These are phyloP conservation scores for Candida dajiaensis DNA, from an alignment of 805 yeast species.

Conservation along the genomic window DNA sequence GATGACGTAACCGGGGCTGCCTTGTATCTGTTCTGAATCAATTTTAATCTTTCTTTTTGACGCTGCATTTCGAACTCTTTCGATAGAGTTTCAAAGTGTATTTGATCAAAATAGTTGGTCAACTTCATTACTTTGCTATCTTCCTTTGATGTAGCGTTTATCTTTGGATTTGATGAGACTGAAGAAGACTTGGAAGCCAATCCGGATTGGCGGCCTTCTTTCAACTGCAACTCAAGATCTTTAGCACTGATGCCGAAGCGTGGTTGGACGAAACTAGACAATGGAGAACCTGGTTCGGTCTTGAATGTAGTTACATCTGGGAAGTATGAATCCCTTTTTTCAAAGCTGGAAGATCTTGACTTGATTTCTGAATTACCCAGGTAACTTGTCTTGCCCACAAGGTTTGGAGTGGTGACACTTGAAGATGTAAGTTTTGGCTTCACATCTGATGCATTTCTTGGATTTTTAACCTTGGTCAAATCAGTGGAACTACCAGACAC, in stretches of 20 bases:
- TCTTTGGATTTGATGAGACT: slow-evolving; percentile 3
- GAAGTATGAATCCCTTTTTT: not conserved
- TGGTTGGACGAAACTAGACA: slow-evolving; percentile 1
- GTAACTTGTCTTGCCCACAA: not conserved
- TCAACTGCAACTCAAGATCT: slow-evolving; percentile 22
- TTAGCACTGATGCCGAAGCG: slow-evolving; percentile 22
- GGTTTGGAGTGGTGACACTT: not conserved
- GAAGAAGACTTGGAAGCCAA: slow-evolving; percentile 4
- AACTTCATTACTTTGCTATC: slow-evolving; percentile 53
- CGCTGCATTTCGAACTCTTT: slow-evolving; percentile 84
- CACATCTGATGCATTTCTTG: not conserved
- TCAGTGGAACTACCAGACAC: slow-evolving; percentile 1
- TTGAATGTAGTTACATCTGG: not conserved
- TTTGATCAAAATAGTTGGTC: slow-evolving; percentile 62
- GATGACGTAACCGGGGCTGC: slow-evolving; percentile 69
- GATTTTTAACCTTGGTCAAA: not conserved
- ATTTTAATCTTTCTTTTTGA: slow-evolving; percentile 64
- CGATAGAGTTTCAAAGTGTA: slow-evolving; percentile 76
- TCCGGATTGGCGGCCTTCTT: slow-evolving; percentile 23
- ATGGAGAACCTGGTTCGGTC: not conserved
- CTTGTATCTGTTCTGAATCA: slow-evolving; percentile 53
- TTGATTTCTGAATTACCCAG: not conserved
- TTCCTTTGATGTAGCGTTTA: slow-evolving; percentile 14
- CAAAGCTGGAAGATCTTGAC: slow-evolving; percentile 4
- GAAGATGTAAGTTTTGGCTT: not conserved